These are phyloP conservation scores for Coleophoma crateriformis DNA, from an alignment of 2,329 filamentous ascomycete species.

Conservation along the genomic window DNA sequence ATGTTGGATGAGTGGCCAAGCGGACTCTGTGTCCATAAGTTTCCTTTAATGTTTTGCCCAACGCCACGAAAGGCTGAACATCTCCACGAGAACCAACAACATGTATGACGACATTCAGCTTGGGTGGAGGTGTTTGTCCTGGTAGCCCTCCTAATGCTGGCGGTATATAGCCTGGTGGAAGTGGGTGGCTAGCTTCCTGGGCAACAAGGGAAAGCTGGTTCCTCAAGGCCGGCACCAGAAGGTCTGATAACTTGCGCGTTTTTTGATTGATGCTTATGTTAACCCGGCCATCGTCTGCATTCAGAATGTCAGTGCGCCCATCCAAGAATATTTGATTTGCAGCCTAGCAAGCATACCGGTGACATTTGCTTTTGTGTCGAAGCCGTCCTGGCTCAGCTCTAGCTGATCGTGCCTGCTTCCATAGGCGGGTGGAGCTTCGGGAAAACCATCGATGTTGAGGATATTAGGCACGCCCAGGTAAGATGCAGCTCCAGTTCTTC, in stretches of 20 bases:
- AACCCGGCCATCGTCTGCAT: conserved; percentile 65
- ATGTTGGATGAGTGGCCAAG: conserved; percentile 66
- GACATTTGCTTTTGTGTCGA: conserved; percentile 55
- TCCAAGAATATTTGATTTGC: neutral
- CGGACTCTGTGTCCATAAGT: conserved; percentile 67
- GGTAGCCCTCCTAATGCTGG: conserved; percentile 63
- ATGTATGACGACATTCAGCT: conserved; percentile 67
- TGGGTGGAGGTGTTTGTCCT: conserved; percentile 50
- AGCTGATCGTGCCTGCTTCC: conserved; percentile 51
- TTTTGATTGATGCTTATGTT: conserved; percentile 76
- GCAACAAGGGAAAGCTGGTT: conserved; percentile 37
- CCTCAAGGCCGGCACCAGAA: conserved; percentile 61
- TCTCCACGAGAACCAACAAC: conserved; percentile 71
- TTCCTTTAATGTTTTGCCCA: conserved; percentile 59
- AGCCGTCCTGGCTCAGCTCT: conserved; percentile 55
- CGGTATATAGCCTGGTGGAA: conserved; percentile 67
- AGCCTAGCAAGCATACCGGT: conserved; percentile 35
- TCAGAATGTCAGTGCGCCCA: neutral
- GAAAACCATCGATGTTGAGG: conserved; percentile 4
- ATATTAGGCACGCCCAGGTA: conserved; percentile 15
- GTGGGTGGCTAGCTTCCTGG: conserved; percentile 40
- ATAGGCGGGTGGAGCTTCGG: conserved; percentile 46
- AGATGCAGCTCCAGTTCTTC: neutral
- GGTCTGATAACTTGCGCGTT: conserved; percentile 56
- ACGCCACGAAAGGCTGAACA: conserved; percentile 69